Conservation (phyloP, 345 rosid genomes). For the Angophora floribunda region DNA sequence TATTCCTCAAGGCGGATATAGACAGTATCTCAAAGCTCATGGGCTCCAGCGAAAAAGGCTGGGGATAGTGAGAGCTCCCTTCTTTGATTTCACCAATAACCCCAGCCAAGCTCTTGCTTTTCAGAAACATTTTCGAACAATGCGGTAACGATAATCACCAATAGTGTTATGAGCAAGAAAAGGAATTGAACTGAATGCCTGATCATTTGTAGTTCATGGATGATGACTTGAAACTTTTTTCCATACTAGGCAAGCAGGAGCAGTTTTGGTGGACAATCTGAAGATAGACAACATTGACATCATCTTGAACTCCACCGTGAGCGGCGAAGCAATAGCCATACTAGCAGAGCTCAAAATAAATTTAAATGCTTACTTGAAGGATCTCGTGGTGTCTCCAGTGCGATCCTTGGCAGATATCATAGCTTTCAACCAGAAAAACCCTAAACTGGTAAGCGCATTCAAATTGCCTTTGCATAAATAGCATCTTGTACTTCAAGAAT, state of each 20-base stretch:
- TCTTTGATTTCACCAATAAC: constrained; percentile 3
- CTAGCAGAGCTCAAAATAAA: constrained; percentile 13
- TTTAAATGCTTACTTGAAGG: constrained; percentile 10
- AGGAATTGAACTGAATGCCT: background rate
- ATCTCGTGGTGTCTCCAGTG: constrained; percentile 14
- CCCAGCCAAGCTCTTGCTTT: constrained; percentile 8
- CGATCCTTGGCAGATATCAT: constrained; percentile 16
- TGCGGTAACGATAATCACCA: constrained; percentile 23
- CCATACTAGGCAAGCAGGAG: constrained; percentile 35
- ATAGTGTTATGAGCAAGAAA: background rate
- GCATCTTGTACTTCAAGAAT: background rate
- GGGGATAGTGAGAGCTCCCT: constrained; percentile 45
- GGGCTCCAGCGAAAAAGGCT: constrained; percentile 51
- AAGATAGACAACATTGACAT: constrained; percentile 27
- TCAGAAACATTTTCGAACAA: constrained; percentile 27
- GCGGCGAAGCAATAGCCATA: constrained; percentile 7
- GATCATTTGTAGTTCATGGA: background rate
- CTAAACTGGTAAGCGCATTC: constrained; percentile 5
- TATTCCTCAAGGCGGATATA: constrained; percentile 43
- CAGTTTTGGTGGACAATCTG: constrained; percentile 34
- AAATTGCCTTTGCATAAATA: background rate
- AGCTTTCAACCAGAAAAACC: constrained; percentile 13
- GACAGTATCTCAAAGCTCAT: constrained; percentile 28
- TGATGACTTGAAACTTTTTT: background rate
- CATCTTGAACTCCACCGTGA: background rate